Conservation (phyloP, 208 protist genomes). For the Leishmania major region DNA sequence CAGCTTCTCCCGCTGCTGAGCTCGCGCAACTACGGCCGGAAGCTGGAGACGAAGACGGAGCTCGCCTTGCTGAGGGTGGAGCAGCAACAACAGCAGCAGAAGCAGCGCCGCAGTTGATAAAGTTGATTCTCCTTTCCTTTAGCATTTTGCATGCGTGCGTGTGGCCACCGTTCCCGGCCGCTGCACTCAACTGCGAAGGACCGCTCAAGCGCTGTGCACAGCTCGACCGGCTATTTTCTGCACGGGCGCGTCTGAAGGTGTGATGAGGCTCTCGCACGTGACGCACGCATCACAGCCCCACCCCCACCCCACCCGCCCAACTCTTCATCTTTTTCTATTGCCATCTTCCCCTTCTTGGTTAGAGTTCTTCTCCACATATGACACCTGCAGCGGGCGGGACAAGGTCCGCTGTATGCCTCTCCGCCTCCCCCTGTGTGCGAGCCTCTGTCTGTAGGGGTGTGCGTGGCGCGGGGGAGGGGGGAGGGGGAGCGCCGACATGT, state of each 20-base stretch:
- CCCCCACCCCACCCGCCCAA: too few relatives aligned
- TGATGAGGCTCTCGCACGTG: too few relatives aligned
- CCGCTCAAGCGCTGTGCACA: background rate
- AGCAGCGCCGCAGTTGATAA: conserved; percentile 1
- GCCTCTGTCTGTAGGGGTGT: background rate
- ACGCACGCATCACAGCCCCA: background rate
- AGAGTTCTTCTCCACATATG: background rate
- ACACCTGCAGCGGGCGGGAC: background rate
- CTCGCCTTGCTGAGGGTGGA: conserved; percentile 52
- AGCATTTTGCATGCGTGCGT: too few relatives aligned
- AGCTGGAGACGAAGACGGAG: conserved; percentile 58
- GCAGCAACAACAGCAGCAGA: conserved; percentile 28
- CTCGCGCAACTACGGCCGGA: conserved; percentile 67
- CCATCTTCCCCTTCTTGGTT: background rate
- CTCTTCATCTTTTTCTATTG: background rate
- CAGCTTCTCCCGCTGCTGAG: conserved; percentile 41
- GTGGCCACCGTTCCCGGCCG: background rate
- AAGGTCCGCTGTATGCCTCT: background rate
- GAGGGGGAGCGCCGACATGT: background rate
- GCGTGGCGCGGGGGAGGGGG: background rate
- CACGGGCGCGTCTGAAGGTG: background rate
- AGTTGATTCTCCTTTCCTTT: background rate
- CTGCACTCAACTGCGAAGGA: background rate
- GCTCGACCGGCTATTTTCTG: background rate
- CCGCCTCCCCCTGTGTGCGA: background rate